Evolutionary conservation across 2,329 filamentous ascomycete species (phyloP), one percentile per base, ranked within the genome.

Genomic region (Botrytis byssoidea): DNA sequence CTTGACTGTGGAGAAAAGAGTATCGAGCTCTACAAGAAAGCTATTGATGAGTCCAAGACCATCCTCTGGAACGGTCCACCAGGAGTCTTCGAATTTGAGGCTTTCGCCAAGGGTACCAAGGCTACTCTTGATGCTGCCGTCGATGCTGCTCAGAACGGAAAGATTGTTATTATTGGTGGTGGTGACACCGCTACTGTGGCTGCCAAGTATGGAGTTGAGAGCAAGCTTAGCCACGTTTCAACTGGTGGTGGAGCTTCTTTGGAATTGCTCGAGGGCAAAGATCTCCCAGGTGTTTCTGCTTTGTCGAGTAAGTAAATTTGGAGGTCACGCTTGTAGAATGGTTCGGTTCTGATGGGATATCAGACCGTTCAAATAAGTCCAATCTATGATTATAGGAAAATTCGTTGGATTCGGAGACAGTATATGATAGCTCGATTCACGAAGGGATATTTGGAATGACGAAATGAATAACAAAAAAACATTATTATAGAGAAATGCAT

Each of bases 21-120:
- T 78, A 88, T 97, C 81, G 89, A 94, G 86, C 89, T 97, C 73
- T 98, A 93, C 91, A 90, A 95, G 87, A 86, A 92, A 82, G 91
- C 95, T 78, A 98, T 99, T 79, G 87, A 88, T 78, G 91, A 95
- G 81, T 90, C 95, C 77, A 91, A 98, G 89, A 99, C 96, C 73
- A 98, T 99, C 83, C 92, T 99, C 77, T 99, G 96, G 96, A 99
- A 99, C 87, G 96, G 96, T 73, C 96, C 96, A 72, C 91, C 95
- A 25, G 96, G 96, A 84, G 96, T 99, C 79, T 99, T 99, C 81
- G 96, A 99, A 89, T 92, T 98, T 82, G 93, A 98, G 76, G 92
- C 93, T 82, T 99, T 99, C 83, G 93, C 95, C 81, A 91, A 88
- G 76, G 96, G 94, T 80, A 99, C 96, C 81, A 97, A 97, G 89